Base-by-base conservation (phyloP, 169 alveolate species). In the Cryptosporidium baileyi region DNA sequence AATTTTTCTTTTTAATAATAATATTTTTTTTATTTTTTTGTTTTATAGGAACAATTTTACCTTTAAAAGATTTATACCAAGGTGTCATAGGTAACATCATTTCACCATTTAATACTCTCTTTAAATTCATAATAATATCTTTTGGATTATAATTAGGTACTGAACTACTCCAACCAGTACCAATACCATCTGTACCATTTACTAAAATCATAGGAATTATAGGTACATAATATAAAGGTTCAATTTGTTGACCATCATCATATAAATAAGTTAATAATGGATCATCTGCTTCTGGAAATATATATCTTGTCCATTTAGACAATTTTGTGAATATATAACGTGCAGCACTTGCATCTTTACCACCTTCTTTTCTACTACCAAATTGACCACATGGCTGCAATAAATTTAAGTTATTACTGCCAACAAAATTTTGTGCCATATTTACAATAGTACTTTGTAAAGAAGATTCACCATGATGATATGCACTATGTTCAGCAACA, bases 141-240 rank as follows among this genome's bases (percentile, higher is more conserved):
- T 92, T 92, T 5, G 99, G 99, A 91, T 97, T 96, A 91, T 92
- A 97, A 90, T 94, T 95, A n/a, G 99, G 99, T 34, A 97, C 94
- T 49, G 90, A 91, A 17, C 96, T 92, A 13, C 95, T 91, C 96
- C 97, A 97, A 0, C 99, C 99, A 17, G 99, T 97, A 28, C 99
- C 99, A 22, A 97, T 98, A 47, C 99, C 99, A 63, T 98, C 99
- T 38, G 99, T 95, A 26, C 99, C 99, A 90, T 98, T 98, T 44
- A 97, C 97, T 15, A 98, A 93, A 32, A 96, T 96, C 94, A 97
- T 93, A 17, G 99, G 99, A 15, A 98, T 91, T 34, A 98, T 96
- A 9, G 99, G 99, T 0, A 96, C 94, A 90, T 97, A 98, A 94
- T 95, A 97, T 52, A 94, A 95, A 32, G 99, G 99, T 88, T 98